phyloP scores from a whole-genome alignment of 2,329 filamentous ascomycete species.

The Claviceps arundinis region DNA sequence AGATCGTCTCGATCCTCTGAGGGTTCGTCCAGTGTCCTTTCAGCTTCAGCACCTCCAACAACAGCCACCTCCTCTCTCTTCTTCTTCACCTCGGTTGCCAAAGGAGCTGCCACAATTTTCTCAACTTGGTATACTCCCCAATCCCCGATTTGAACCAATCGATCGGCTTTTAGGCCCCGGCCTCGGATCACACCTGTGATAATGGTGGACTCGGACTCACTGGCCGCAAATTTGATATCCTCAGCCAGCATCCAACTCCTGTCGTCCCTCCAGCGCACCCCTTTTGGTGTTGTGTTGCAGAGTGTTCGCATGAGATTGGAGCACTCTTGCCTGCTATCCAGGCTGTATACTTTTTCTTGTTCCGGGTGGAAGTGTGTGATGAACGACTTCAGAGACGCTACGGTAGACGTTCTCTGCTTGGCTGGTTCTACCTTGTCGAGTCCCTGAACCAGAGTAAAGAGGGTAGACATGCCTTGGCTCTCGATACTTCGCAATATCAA shows the following conservation, averaged over 20 bases:
- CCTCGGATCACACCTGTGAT: slow-evolving; percentile 80
- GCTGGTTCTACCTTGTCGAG: slow-evolving; percentile 65
- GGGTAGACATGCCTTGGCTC: slow-evolving; percentile 85
- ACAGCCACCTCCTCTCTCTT: slow-evolving; percentile 56
- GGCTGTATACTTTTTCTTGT: slow-evolving; percentile 78
- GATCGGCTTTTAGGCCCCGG: slow-evolving; percentile 75
- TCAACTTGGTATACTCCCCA: slow-evolving; percentile 91
- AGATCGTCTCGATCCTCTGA: slow-evolving; percentile 73
- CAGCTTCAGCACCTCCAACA: slow-evolving; percentile 31
- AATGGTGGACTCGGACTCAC: slow-evolving; percentile 48
- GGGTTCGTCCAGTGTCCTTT: slow-evolving; percentile 50
- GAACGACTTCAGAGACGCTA: slow-evolving; percentile 78
- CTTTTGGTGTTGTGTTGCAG: slow-evolving; percentile 85
- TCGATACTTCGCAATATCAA: slow-evolving; percentile 76
- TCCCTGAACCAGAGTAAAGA: slow-evolving; percentile 73
- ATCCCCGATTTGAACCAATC: slow-evolving; percentile 80
- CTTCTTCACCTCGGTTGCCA: slow-evolving; percentile 42
- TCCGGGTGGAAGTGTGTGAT: slow-evolving; percentile 90
- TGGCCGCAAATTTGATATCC: slow-evolving; percentile 57
- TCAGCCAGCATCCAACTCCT: slow-evolving; percentile 93
- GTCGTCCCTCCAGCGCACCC: slow-evolving; percentile 89
- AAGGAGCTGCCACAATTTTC: slow-evolving; percentile 68
- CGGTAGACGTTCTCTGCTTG: slow-evolving; percentile 64
- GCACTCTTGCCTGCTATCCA: slow-evolving; percentile 82
- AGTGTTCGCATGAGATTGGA: slow-evolving; percentile 81